These are phyloP conservation scores for Diaporthe batatas DNA, from an alignment of 2,329 filamentous ascomycete genomes.

Conservation along the genomic window DNA sequence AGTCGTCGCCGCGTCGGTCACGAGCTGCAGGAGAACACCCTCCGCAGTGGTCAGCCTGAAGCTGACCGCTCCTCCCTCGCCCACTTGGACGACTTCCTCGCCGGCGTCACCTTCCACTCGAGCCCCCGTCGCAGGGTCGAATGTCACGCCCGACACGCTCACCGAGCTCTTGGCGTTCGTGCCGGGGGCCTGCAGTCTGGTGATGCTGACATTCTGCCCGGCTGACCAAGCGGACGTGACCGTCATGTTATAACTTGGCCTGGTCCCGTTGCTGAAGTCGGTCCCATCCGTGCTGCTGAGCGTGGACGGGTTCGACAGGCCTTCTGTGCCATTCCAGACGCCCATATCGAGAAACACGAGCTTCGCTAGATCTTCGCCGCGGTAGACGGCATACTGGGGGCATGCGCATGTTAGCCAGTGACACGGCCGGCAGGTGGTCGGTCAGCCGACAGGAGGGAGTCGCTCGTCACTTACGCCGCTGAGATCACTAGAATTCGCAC, in stretches of 20 bases:
- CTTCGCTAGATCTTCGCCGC: slow-evolving; percentile 46
- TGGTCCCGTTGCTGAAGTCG: slow-evolving; percentile 48
- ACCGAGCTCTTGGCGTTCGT: slow-evolving; percentile 54
- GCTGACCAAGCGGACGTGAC: slow-evolving; percentile 50
- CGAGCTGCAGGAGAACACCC: slow-evolving; percentile 50
- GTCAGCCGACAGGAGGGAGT: background rate
- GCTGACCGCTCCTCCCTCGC: slow-evolving; percentile 45
- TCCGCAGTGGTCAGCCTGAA: slow-evolving; percentile 49
- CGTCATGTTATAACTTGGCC: slow-evolving; percentile 47
- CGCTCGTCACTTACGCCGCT: slow-evolving; percentile 46
- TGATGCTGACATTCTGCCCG: slow-evolving; percentile 45
- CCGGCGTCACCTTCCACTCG: slow-evolving; percentile 41
- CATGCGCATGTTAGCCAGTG: background rate
- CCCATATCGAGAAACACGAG: slow-evolving; percentile 54
- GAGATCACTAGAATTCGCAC: slow-evolving; percentile 51
- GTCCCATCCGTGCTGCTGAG: slow-evolving; percentile 47
- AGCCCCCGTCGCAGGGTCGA: slow-evolving; percentile 48
- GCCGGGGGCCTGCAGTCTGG: slow-evolving; percentile 50
- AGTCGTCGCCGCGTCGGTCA: background rate
- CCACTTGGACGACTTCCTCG: slow-evolving; percentile 48
- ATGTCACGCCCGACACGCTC: slow-evolving; percentile 50
- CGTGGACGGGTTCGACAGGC: slow-evolving; percentile 52
- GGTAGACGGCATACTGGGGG: slow-evolving; percentile 49
- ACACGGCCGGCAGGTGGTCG: background rate
- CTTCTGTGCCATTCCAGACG: slow-evolving; percentile 53